phyloP scores from a whole-genome alignment of 306 rosid genomes.

The Trifolium dubium region DNA sequence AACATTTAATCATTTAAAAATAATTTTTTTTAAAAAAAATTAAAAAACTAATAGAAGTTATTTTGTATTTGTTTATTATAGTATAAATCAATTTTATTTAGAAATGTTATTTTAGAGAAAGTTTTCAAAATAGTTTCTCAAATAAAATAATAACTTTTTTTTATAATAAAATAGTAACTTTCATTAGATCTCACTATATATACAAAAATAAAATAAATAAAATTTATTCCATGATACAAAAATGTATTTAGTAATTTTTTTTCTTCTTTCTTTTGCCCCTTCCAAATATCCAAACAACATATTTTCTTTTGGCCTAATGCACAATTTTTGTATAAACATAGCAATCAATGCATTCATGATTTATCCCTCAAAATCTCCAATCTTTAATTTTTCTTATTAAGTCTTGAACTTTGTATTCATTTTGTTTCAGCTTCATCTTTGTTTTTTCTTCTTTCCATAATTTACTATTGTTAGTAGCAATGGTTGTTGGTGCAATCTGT shows the following conservation, averaged over 20 bases:
- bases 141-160: no score
- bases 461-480: not conserved
- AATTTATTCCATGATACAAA: not conserved
- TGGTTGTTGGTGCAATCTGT: conserved; percentile 32
- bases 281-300: conserved; percentile 23
- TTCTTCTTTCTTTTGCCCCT: conserved; percentile 24
- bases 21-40: no score
- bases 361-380: conserved; percentile 32
- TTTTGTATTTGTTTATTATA: no score
- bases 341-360: not conserved
- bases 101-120: no score
- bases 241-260: not conserved
- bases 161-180: no score
- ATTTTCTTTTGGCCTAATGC: conserved; percentile 2
- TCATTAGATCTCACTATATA: not conserved
- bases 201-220: not conserved
- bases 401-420: not conserved
- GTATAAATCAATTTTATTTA: no score
- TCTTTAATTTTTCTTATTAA: not conserved
- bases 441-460: not conserved
- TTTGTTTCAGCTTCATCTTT: conserved; percentile 11
- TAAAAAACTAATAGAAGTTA: no score
- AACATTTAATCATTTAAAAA: no score
- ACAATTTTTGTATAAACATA: conserved; percentile 7
- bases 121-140: no score